Percentiles rank a stretch among this genome's conserved stretches.
These are phyloP conservation scores for Pythium folliculosum DNA, from an alignment of 352 stramenopile species.

Conservation along the genomic window DNA sequence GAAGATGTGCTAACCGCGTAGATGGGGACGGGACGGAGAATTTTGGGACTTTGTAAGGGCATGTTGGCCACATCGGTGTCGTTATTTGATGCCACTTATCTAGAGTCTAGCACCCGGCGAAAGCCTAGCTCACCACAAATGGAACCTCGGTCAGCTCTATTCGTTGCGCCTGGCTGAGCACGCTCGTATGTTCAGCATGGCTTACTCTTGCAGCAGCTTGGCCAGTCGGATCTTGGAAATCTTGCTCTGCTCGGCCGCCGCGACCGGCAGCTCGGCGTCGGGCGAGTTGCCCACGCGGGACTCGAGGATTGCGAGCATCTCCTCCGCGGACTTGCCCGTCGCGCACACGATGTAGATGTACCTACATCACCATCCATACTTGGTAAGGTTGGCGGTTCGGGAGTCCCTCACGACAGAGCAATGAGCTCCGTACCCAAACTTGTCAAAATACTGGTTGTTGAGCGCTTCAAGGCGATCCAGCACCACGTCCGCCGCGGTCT, in stretches of 20 bases:
- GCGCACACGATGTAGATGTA: constrained; percentile 86
- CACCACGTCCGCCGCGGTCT: constrained; percentile 45
- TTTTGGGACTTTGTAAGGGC: background rate
- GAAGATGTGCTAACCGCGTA: background rate
- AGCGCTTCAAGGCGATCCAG: constrained; percentile 64
- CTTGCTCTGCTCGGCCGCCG: constrained; percentile 73
- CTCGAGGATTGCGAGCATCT: constrained; percentile 77
- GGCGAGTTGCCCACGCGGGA: constrained; percentile 47
- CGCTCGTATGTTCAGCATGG: background rate
- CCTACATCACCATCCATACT: constrained; percentile 20
- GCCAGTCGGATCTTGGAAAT: constrained; percentile 71
- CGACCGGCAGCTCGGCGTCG: constrained; percentile 55
- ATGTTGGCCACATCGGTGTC: background rate
- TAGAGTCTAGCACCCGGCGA: constrained; percentile 16
- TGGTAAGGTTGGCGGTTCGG: background rate
- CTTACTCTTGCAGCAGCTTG: constrained; percentile 71
- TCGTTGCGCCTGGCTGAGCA: background rate
- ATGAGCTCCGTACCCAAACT: constrained; percentile 44
- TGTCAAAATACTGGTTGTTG: constrained; percentile 69
- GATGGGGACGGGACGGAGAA: background rate
- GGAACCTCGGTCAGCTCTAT: background rate
- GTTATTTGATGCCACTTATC: background rate
- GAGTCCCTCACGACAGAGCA: background rate
- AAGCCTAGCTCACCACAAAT: constrained; percentile 4
- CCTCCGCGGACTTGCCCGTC: constrained; percentile 70